Conservation (phyloP, 768 basidiomycete species). For the Leucogyrophana mollusca region DNA sequence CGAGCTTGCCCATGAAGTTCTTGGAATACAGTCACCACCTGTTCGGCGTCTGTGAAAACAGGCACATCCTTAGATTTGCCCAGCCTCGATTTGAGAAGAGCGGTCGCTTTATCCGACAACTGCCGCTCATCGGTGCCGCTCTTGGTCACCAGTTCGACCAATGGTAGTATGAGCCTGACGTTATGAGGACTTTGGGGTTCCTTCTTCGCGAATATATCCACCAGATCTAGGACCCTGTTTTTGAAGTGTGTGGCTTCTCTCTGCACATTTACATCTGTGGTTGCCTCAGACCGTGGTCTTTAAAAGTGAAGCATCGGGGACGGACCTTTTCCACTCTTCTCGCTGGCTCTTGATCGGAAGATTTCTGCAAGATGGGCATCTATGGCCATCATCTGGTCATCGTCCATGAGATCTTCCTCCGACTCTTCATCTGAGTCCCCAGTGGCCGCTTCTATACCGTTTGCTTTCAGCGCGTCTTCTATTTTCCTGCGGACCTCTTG, state of each 20-base stretch:
- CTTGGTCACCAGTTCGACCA: constrained; percentile 71
- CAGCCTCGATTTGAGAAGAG: constrained; percentile 72
- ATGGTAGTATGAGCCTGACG: constrained; percentile 66
- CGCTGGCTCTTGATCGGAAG: constrained; percentile 67
- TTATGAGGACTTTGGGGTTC: constrained; percentile 72
- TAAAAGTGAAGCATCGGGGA: constrained; percentile 1
- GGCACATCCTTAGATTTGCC: constrained; percentile 73
- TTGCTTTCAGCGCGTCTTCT: constrained; percentile 58
- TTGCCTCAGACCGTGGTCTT: constrained; percentile 1
- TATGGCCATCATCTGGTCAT: constrained; percentile 97
- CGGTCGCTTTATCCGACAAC: constrained; percentile 83
- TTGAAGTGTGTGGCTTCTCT: constrained; percentile 95
- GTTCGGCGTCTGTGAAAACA: constrained; percentile 36
- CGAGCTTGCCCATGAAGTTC: constrained; percentile 74
- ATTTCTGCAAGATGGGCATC: constrained; percentile 90
- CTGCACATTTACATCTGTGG: constrained; percentile 62
- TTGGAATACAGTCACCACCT: constrained; percentile 46
- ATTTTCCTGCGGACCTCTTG: constrained; percentile 66
- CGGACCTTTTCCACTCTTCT: constrained; percentile 66
- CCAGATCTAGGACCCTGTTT: constrained; percentile 91
- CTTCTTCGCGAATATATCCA: constrained; percentile 80
- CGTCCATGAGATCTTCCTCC: constrained; percentile 81
- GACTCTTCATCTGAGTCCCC: constrained; percentile 49
- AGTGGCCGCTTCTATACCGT: constrained; percentile 55
- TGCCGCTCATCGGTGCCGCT: constrained; percentile 79